These are phyloP conservation scores for Sporothrix humicola DNA, from an alignment of 2,329 filamentous ascomycete species.

Conservation along the genomic window DNA sequence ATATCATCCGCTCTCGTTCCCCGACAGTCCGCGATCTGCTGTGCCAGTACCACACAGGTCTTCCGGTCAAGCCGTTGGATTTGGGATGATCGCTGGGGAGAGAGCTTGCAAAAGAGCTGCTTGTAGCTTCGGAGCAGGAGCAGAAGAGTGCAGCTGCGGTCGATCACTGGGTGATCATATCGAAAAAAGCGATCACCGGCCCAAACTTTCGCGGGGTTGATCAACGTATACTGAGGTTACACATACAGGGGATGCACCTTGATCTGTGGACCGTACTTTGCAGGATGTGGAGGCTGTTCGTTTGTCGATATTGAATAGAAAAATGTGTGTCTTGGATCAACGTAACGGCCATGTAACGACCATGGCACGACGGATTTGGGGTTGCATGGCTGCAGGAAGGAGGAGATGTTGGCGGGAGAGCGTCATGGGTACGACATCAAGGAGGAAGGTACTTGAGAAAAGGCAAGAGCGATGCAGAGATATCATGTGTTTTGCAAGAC, in stretches of 20 bases:
- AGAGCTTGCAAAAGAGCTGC: neutral
- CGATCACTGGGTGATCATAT: constrained; percentile 15
- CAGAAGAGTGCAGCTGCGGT: neutral
- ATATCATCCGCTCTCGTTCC: neutral
- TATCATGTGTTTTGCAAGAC: neutral
- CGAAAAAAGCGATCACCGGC: neutral
- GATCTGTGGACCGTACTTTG: neutral
- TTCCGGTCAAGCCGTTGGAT: neutral
- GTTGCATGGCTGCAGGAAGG: constrained; percentile 6
- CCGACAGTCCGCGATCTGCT: neutral
- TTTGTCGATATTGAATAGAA: neutral
- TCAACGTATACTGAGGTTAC: neutral
- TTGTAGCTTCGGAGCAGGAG: neutral
- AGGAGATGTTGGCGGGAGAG: constrained; percentile 8
- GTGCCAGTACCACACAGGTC: neutral
- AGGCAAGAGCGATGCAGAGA: neutral
- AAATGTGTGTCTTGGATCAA: no score
- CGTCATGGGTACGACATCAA: neutral
- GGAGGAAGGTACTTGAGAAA: neutral
- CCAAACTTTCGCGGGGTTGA: constrained; percentile 1
- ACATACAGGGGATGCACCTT: constrained; percentile 2
- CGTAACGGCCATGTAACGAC: neutral
- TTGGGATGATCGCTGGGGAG: neutral
- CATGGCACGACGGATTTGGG: neutral
- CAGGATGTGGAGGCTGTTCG: neutral